Conservation (phyloP, 176 grass and related monocot genomes). For the Saccharum spontaneum region DNA sequence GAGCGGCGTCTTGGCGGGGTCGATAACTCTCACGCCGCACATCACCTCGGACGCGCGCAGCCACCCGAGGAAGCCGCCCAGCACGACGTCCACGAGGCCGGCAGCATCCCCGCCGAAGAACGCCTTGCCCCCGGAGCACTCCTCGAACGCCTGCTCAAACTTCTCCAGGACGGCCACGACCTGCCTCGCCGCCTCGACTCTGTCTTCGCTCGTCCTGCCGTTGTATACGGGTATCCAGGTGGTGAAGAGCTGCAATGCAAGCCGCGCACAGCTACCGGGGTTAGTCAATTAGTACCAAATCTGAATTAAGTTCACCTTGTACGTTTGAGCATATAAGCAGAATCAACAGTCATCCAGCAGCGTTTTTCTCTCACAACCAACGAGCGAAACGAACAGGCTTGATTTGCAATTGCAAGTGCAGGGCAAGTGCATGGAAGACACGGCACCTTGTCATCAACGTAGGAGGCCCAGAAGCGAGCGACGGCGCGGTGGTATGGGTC, state of each 20-base stretch:
- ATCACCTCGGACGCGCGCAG: conserved; percentile 25
- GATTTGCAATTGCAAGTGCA: neutral
- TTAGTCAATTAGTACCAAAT: neutral
- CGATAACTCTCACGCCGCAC: conserved; percentile 18
- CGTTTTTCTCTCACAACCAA: too few relatives aligned
- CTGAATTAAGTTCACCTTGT: neutral
- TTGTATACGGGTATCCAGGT: conserved; percentile 4
- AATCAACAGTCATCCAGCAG: too few relatives aligned
- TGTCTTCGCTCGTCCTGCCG: conserved; percentile 18
- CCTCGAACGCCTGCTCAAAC: conserved; percentile 30
- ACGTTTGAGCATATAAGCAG: too few relatives aligned
- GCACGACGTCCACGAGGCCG: conserved; percentile 20
- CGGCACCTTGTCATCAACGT: conserved; percentile 55
- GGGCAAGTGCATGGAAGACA: neutral
- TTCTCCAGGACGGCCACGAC: neutral
- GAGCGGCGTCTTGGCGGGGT: conserved; percentile 19
- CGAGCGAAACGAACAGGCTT: too few relatives aligned
- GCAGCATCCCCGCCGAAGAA: conserved; percentile 27
- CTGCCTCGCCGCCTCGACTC: conserved; percentile 1
- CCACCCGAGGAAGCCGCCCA: conserved; percentile 28
- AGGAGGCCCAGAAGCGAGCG: conserved; percentile 38
- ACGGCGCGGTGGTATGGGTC: conserved; percentile 29
- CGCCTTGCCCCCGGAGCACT: neutral
- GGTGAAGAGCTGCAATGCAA: neutral
- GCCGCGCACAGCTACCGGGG: neutral